Evolutionary conservation across 345 rosid genomes (phyloP), one percentile per base, ranked within the genome.

Genomic region (Carallia pectinifolia): DNA sequence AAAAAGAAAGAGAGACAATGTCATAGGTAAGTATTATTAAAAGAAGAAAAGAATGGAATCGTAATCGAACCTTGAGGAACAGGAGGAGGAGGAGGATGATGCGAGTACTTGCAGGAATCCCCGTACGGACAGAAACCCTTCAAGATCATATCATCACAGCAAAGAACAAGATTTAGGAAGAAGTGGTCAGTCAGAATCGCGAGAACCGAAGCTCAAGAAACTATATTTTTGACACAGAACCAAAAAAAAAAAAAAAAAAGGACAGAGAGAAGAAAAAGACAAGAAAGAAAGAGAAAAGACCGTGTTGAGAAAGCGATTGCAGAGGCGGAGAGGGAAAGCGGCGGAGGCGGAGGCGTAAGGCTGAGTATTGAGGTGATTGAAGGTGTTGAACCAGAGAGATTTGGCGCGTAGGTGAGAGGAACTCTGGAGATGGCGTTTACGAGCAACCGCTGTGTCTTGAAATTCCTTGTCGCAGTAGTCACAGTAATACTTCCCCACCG

Each of bases 381-480:
- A 7, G 71, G 87, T 81, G 64, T 72, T 83, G 77, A 67, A 92
- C 97, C 98, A 95, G 44, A 83, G 81, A 52, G 97, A 85, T 61
- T 84, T 90, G 80, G 97, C 91, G 38, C 97, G 96, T 58, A 89
- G 83, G 78, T 95, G 99, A 61, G 86, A 88, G 52, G 86, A 76
- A 74, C 97, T 84, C 55, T 84, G 92, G 36, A 95, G 90, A 79
- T 92, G 97, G 77, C 99, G 93, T 70, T 76, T 92, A 62, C 99
- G 79, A 39, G 97, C 93, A 7, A 71, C 69, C 34, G 85, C 85
- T 3, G 90, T 94, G 74, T 91, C 98, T 63, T 85, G 97, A 81
- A 94, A 91, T 64, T 94, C 86, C 73, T 94, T 94, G 36, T 91
- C 97, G 83, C 97, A 94, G 81, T 94, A 94, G 39, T 94, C 96